These are phyloP conservation scores for Platanthera zijinensis DNA, from an alignment of 106 monocot genomes.

Conservation along the genomic window DNA sequence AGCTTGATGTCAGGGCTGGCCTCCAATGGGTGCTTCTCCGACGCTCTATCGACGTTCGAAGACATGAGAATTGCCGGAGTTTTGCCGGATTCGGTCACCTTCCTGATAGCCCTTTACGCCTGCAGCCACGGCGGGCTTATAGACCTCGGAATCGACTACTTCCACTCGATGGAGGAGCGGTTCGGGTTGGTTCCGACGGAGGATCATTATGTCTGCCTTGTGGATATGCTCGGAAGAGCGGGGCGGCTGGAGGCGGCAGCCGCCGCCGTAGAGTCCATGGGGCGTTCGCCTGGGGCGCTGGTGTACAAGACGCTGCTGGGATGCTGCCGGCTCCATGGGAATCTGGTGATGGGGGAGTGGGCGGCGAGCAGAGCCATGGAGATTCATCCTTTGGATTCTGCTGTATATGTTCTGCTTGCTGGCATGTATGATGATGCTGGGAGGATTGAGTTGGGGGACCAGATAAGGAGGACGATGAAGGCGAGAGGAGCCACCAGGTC, in stretches of 20 bases:
- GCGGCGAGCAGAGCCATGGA: slow-evolving; percentile 47
- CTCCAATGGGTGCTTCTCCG: slow-evolving; percentile 40
- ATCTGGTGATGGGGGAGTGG: slow-evolving; percentile 47
- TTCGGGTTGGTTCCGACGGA: slow-evolving; percentile 31
- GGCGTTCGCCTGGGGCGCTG: slow-evolving; percentile 31
- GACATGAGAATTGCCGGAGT: slow-evolving; percentile 51
- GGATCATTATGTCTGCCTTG: slow-evolving; percentile 71
- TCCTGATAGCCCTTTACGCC: slow-evolving; percentile 56
- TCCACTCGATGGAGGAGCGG: slow-evolving; percentile 46
- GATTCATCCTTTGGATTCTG: slow-evolving; percentile 41
- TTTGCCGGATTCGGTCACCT: slow-evolving; percentile 56
- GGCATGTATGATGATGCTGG: slow-evolving; percentile 61
- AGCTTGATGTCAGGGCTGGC: slow-evolving; percentile 55
- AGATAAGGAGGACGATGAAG: slow-evolving; percentile 48
- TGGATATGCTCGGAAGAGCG: slow-evolving; percentile 69
- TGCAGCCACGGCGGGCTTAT: slow-evolving; percentile 63
- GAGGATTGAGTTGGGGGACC: slow-evolving; percentile 29
- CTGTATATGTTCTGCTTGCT: slow-evolving; percentile 46
- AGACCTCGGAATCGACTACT: slow-evolving; percentile 68
- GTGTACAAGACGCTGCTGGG: slow-evolving; percentile 69
- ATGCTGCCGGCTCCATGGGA: slow-evolving; percentile 50
- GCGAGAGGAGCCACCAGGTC: slow-evolving; percentile 39
- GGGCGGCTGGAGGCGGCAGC: slow-evolving; percentile 69
- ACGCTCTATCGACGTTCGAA: slow-evolving; percentile 65
- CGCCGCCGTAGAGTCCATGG: slow-evolving; percentile 38